phyloP scores from a whole-genome alignment of 78 protist species.

The Dictyostelium discoideum region DNA sequence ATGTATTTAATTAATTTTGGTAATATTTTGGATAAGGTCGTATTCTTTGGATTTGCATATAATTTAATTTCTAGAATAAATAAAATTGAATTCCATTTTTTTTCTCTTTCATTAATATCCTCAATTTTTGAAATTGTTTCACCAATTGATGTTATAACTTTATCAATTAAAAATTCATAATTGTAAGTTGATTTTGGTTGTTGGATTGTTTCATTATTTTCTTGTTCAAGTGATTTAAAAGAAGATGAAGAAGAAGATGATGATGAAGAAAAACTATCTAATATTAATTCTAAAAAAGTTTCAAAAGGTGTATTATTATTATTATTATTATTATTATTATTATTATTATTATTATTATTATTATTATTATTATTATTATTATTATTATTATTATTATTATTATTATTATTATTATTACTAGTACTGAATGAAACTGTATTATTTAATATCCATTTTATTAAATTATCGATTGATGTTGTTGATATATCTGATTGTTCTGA shows the following conservation, averaged over 20 bases:
- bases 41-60: conserved; percentile 10
- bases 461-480: neutral
- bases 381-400: too few relatives aligned
- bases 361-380: too few relatives aligned
- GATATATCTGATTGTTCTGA: neutral
- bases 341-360: too few relatives aligned
- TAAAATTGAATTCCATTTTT: neutral
- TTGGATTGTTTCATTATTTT: neutral
- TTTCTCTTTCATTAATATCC: neutral
- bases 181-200: neutral
- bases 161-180: neutral
- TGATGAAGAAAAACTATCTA: neutral
- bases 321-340: too few relatives aligned
- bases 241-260: neutral
- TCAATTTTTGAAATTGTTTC: neutral
- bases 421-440: too few relatives aligned
- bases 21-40: neutral
- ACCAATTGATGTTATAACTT: neutral
- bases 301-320: neutral
- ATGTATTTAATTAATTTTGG: neutral
- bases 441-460: neutral
- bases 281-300: neutral
- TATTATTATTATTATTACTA: too few relatives aligned
- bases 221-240: neutral
- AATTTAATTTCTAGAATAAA: neutral